These are phyloP conservation scores for Pseudogymnoascus sp. DNA, from an alignment of 2,329 filamentous ascomycete species.

Conservation along the genomic window DNA sequence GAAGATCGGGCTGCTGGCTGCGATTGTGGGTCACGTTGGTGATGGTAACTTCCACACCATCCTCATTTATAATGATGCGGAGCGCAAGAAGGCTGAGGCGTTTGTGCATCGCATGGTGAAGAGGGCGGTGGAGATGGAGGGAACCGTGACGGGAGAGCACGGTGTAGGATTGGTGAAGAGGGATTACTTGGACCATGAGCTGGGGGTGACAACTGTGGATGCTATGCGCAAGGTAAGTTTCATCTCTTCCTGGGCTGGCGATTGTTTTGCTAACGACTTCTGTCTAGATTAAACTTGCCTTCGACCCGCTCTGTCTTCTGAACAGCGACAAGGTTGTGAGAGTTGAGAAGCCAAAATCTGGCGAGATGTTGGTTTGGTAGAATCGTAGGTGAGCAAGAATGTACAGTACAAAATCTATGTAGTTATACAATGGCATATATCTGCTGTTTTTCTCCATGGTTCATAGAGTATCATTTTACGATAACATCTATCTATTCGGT, in stretches of 20 bases:
- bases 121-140: conserved; percentile 74
- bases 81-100: conserved; percentile 57
- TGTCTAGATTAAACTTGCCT: conserved; percentile 63
- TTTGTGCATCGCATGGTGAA: conserved; percentile 80
- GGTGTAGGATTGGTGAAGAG: conserved; percentile 77
- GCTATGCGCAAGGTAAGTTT: conserved; percentile 66
- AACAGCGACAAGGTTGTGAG: conserved; percentile 64
- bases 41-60: conserved; percentile 73
- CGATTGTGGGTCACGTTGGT: conserved; percentile 63
- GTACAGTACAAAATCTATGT: background rate
- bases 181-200: conserved; percentile 71
- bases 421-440: background rate
- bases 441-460: background rate
- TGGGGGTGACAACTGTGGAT: conserved; percentile 66
- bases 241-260: background rate
- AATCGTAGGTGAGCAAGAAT: background rate
- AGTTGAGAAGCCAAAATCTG: conserved; percentile 45
- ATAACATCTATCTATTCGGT: background rate
- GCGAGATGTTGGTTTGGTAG: conserved; percentile 39
- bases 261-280: background rate
- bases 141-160: conserved; percentile 79
- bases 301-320: conserved; percentile 60
- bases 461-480: background rate
- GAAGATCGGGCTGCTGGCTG: conserved; percentile 47
- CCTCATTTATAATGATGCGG: conserved; percentile 55